These are phyloP conservation scores for Heliophila coronopifolia DNA, from an alignment of 441 rosid genomes.

Conservation along the genomic window DNA sequence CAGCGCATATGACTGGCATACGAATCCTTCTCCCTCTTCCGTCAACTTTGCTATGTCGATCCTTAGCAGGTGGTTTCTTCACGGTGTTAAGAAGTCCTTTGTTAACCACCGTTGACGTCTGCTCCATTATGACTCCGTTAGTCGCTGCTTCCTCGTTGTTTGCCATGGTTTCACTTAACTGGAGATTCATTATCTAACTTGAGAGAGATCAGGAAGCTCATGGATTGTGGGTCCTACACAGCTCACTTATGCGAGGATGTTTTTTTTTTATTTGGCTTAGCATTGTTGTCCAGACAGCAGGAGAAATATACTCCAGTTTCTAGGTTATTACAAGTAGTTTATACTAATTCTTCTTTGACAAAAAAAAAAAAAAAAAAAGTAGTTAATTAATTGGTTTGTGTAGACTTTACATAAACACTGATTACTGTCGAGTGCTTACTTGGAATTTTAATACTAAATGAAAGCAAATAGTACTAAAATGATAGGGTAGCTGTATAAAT, in stretches of 20 bases:
- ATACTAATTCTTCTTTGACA: no score
- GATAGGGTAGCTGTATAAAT: slow-evolving; percentile 8
- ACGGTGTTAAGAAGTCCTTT: slow-evolving; percentile 33
- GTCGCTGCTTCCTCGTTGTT: slow-evolving; percentile 40
- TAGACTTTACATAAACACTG: slow-evolving; percentile 8
- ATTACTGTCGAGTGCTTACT: neutral
- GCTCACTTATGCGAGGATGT: slow-evolving; percentile 41
- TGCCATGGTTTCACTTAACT: slow-evolving; percentile 32
- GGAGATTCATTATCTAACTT: neutral
- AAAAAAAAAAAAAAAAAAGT: no score
- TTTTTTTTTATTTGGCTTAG: neutral
- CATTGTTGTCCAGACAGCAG: neutral
- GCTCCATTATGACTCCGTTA: slow-evolving; percentile 45
- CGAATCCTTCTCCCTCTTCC: slow-evolving; percentile 90
- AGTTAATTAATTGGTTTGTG: slow-evolving; percentile 1
- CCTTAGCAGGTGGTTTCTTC: slow-evolving; percentile 85
- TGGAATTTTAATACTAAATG: neutral
- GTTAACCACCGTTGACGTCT: slow-evolving; percentile 20
- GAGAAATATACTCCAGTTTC: no score
- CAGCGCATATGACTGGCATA: slow-evolving; percentile 94
- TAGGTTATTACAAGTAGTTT: no score
- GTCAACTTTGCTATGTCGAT: slow-evolving; percentile 92
- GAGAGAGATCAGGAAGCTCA: slow-evolving; percentile 34
- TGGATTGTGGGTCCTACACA: slow-evolving; percentile 78
- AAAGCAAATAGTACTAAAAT: no score